phyloP scores from a whole-genome alignment of 495 filamentous ascomycete genomes.

The Chlorociboria aeruginascens region DNA sequence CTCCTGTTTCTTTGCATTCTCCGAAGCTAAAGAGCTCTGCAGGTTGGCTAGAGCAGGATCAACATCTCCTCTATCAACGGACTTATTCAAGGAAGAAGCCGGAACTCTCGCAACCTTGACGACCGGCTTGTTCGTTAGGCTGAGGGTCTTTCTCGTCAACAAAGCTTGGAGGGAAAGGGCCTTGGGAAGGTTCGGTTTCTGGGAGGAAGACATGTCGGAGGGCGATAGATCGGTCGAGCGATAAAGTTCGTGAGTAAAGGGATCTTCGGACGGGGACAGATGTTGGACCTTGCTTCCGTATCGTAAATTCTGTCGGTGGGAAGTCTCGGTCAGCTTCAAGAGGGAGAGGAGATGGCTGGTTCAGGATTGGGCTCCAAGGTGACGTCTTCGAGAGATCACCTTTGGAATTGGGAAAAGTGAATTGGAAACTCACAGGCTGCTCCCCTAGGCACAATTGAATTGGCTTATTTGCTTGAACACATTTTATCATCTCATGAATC shows the following conservation, averaged over 20 bases:
- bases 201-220: background rate
- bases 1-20: constrained; percentile 30
- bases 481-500: constrained; percentile 60
- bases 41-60: constrained; percentile 28
- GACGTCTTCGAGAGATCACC: background rate
- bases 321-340: no score
- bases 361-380: background rate
- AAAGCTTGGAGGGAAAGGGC: background rate
- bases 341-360: background rate
- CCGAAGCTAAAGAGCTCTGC: constrained; percentile 26
- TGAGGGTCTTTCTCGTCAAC: background rate
- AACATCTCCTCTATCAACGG: background rate
- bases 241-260: constrained; percentile 15
- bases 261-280: constrained; percentile 28
- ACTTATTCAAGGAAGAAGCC: constrained; percentile 29
- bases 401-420: constrained; percentile 11
- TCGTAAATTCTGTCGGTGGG: constrained; percentile 30
- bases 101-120: constrained; percentile 26
- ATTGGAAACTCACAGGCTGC: constrained; percentile 37
- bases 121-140: constrained; percentile 32
- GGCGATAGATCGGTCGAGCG: constrained; percentile 1
- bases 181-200: constrained; percentile 29
- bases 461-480: constrained; percentile 48
- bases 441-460: constrained; percentile 45
- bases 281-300: constrained; percentile 40